Conservation (phyloP, 2,329 filamentous ascomycete genomes). For the Tetracladium maxilliforme region DNA sequence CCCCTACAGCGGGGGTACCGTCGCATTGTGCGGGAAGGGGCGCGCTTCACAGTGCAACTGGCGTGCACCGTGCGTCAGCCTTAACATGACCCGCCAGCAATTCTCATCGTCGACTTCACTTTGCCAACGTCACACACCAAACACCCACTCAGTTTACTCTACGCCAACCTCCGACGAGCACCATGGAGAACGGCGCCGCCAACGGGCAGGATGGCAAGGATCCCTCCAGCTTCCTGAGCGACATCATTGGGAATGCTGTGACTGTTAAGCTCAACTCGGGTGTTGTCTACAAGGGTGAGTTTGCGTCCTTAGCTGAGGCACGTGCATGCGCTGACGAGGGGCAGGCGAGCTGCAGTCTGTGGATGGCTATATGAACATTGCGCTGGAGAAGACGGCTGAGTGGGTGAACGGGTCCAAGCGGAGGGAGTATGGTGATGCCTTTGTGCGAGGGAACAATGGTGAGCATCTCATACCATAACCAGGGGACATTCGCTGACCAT, state of each 20-base stretch:
- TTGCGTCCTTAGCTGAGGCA: background rate
- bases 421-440: slow-evolving; percentile 82
- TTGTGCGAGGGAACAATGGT: slow-evolving; percentile 95
- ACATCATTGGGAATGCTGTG: slow-evolving; percentile 88
- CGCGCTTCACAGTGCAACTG: background rate
- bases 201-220: slow-evolving; percentile 66
- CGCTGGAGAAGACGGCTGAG: slow-evolving; percentile 88
- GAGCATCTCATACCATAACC: slow-evolving; percentile 8
- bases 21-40: slow-evolving; percentile 1
- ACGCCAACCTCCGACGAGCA: slow-evolving; percentile 4
- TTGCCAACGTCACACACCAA: slow-evolving; percentile 1
- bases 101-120: background rate
- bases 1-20: slow-evolving; percentile 1
- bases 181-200: slow-evolving; percentile 60
- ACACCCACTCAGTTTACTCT: too few species aligned
- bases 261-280: slow-evolving; percentile 98
- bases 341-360: slow-evolving; percentile 89
- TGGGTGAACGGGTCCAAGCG: slow-evolving; percentile 74
- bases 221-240: slow-evolving; percentile 81
- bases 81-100: background rate
- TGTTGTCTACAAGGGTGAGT: slow-evolving; percentile 84
- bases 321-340: background rate
- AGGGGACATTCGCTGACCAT: slow-evolving; percentile 1
- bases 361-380: slow-evolving; percentile 99
- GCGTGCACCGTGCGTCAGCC: background rate